A percentile compares a stretch with the other conserved stretches of the same genome.
Evolutionary conservation across 2,329 filamentous ascomycete species (phyloP).

Genomic region (Trichothecium roseum): DNA sequence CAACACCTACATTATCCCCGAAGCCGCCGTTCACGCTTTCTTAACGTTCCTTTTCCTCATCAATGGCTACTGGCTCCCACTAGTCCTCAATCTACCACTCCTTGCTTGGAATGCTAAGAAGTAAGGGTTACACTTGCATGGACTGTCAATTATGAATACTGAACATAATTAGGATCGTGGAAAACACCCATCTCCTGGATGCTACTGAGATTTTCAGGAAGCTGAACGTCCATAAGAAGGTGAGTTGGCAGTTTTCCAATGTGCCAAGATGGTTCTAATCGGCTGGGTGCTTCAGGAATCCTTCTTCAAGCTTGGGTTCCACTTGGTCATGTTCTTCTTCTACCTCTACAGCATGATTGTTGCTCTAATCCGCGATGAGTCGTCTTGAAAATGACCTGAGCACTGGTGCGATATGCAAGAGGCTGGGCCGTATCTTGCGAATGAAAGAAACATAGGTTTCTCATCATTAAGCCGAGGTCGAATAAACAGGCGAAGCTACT

Average conservation of each 20-base stretch:
- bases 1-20: constrained; percentile 98
- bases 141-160: not conserved
- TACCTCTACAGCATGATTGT: constrained; percentile 99
- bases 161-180: constrained; percentile 60
- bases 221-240: constrained; percentile 98
- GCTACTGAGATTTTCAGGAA: constrained; percentile 99
- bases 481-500: no score
- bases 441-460: no score
- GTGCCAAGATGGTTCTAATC: constrained; percentile 6
- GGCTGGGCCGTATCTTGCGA: not conserved
- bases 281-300: constrained; percentile 60
- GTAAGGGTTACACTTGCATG: constrained; percentile 45
- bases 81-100: constrained; percentile 85
- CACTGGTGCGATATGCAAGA: constrained; percentile 1
- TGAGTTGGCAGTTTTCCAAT: constrained; percentile 22
- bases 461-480: no score
- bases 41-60: constrained; percentile 92
- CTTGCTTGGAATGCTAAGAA: constrained; percentile 95
- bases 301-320: constrained; percentile 97
- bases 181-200: constrained; percentile 93
- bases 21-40: constrained; percentile 95
- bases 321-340: constrained; percentile 99
- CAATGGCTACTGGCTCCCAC: constrained; percentile 96
- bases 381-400: constrained; percentile 46
- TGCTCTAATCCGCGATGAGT: constrained; percentile 90